These are phyloP conservation scores for Asclepias syriaca DNA, from an alignment of 257 asterid genomes.

Conservation along the genomic window DNA sequence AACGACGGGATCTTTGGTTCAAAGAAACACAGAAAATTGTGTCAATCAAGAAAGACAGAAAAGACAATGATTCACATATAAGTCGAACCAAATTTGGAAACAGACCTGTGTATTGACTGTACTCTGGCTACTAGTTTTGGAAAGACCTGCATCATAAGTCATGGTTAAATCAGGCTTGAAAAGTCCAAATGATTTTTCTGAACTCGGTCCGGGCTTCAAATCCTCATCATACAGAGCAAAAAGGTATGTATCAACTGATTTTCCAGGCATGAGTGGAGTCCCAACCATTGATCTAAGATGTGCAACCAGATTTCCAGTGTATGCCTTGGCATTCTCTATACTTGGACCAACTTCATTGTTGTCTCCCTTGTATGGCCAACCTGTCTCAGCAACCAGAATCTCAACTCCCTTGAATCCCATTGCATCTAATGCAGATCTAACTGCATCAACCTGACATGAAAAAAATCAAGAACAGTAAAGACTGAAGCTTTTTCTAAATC, in stretches of 20 bases:
- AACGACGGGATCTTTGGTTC: slow-evolving; percentile 22
- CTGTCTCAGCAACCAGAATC: slow-evolving; percentile 67
- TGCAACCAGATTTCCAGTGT: slow-evolving; percentile 47
- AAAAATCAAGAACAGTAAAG: background rate
- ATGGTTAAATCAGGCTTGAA: slow-evolving; percentile 52
- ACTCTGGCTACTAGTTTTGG: slow-evolving; percentile 28
- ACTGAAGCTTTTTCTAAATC: background rate
- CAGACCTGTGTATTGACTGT: slow-evolving; percentile 29
- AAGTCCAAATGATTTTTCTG: slow-evolving; percentile 67
- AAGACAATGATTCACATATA: too few species aligned
- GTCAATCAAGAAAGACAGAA: background rate
- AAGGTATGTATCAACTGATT: slow-evolving; percentile 58
- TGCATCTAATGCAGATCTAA: slow-evolving; percentile 47
- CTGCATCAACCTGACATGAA: slow-evolving; percentile 48
- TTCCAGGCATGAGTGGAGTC: slow-evolving; percentile 74
- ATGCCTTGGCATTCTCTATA: slow-evolving; percentile 64
- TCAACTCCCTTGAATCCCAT: slow-evolving; percentile 62
- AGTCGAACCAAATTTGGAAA: too few species aligned
- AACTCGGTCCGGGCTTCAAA: slow-evolving; percentile 64
- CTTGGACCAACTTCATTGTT: slow-evolving; percentile 56
- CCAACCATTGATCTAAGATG: slow-evolving; percentile 61
- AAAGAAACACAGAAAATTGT: background rate
- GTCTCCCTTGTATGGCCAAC: slow-evolving; percentile 85
- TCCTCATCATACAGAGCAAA: slow-evolving; percentile 66
- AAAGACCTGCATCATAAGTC: slow-evolving; percentile 51